These are phyloP conservation scores for Hypomyces perniciosus DNA, from an alignment of 2,329 filamentous ascomycete genomes.

Conservation along the genomic window DNA sequence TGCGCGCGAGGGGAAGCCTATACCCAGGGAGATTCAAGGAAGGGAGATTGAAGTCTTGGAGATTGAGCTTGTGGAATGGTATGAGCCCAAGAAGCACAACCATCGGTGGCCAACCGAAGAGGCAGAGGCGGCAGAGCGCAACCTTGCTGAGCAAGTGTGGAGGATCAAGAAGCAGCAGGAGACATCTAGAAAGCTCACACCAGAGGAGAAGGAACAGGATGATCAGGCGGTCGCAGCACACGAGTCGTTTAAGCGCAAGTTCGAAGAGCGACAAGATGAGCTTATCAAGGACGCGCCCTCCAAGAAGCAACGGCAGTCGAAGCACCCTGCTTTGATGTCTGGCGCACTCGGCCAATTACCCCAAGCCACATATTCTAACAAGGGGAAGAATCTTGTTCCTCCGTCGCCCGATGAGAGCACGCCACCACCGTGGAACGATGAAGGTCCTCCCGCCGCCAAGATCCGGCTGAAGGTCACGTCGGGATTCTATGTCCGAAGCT, in stretches of 20 bases:
- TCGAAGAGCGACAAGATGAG: slow-evolving; percentile 51
- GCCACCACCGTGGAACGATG: slow-evolving; percentile 51
- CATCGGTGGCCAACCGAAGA: slow-evolving; percentile 77
- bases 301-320: slow-evolving; percentile 26
- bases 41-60: slow-evolving; percentile 72
- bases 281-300: slow-evolving; percentile 47
- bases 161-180: slow-evolving; percentile 53
- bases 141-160: slow-evolving; percentile 67
- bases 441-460: slow-evolving; percentile 68
- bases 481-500: slow-evolving; percentile 91
- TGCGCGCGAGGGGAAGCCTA: slow-evolving; percentile 78
- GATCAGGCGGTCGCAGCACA: slow-evolving; percentile 49
- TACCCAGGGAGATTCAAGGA: slow-evolving; percentile 78
- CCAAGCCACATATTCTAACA: slow-evolving; percentile 32
- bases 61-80: slow-evolving; percentile 78
- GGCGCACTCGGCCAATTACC: slow-evolving; percentile 49
- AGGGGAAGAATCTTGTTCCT: slow-evolving; percentile 50
- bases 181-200: slow-evolving; percentile 42
- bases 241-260: slow-evolving; percentile 52
- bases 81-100: slow-evolving; percentile 72
- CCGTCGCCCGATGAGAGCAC: slow-evolving; percentile 40
- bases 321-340: slow-evolving; percentile 47
- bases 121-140: slow-evolving; percentile 67
- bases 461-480: slow-evolving; percentile 90
- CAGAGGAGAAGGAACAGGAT: slow-evolving; percentile 51